Evolutionary conservation across 2,329 filamentous ascomycete species (phyloP), one percentile per base, ranked within the genome.

Genomic region (Ceratocystis eucalypticola): DNA sequence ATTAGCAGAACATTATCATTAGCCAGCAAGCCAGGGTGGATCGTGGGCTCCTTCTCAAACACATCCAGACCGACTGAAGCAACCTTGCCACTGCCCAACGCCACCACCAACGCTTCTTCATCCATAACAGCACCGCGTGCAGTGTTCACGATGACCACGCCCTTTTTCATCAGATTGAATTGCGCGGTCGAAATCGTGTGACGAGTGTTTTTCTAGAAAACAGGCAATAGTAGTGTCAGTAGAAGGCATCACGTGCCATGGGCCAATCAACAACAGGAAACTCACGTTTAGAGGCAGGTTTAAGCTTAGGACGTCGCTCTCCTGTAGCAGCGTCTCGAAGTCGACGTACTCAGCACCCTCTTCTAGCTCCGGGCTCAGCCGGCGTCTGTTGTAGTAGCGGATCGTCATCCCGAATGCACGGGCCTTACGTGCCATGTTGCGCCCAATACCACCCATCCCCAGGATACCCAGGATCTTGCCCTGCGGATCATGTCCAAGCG

Each of bases 361-460:
- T 69, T 80, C 79, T 63, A 82, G 68, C 66, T 86, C 84, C 1
- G 80, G 77, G 20, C 75, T 77, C 69, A 94, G 75, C 71, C 78
- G 75, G 1, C 77, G 81, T 6, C 90, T 84, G 73, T 94, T 94
- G 72, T 91, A 80, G 72, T 95, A 94, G 62, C 86, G 80, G 12
- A 89, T 80, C 55, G 75, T 81, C 88, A 94, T 91, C 10, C 86
- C 88, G 72, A 95, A 92, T 0, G 80, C 88, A 65, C 83, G 80
- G 2, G 86, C 88, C 75, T 91, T 91, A 73, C 79, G 82, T 73
- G 87, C 89, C 71, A 94, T 75, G 72, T 91, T 90, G 45, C 87
- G 79, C 0, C 91, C 90, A 68, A 95, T 94, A 1, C 90, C 89
- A 22, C 90, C 90, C 89, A 94, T 93, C 5, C 90, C 90, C 50